A percentile compares a stretch with the other conserved stretches of the same genome.
Conservation (phyloP, 306 rosid genomes). For the Quercus variabilis region DNA sequence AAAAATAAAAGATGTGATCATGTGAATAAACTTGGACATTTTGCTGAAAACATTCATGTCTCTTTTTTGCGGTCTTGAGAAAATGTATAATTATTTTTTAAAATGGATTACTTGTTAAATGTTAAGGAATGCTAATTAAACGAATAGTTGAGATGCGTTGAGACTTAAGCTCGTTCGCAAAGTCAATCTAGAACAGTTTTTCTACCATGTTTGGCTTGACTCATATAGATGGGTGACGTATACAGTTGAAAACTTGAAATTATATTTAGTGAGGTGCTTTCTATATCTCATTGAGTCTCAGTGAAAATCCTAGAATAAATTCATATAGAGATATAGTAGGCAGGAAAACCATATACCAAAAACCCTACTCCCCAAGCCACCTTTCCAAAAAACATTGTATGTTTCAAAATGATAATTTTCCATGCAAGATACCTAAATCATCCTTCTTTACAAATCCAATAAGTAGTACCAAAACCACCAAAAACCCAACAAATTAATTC, state of each 20-base stretch:
- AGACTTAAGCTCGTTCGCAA: background rate
- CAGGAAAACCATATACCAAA: constrained; percentile 17
- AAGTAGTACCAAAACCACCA: background rate
- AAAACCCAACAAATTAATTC: constrained; percentile 4
- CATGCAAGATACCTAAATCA: background rate
- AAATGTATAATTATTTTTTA: too few relatives aligned
- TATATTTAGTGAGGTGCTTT: too few relatives aligned
- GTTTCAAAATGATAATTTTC: background rate
- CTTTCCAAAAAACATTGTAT: background rate
- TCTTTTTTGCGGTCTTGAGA: too few relatives aligned
- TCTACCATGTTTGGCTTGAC: background rate
- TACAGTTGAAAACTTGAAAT: background rate
- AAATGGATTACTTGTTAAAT: too few relatives aligned
- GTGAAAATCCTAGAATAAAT: background rate
- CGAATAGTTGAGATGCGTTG: background rate
- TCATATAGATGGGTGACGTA: background rate
- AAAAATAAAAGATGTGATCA: too few relatives aligned
- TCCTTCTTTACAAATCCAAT: constrained; percentile 1
- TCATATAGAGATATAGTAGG: constrained; percentile 39
- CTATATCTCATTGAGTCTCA: too few relatives aligned
- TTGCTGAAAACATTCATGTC: too few relatives aligned
- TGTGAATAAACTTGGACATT: too few relatives aligned
- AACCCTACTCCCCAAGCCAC: background rate
- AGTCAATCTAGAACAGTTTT: background rate
- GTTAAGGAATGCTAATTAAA: background rate